Conservation (phyloP, 2,329 filamentous ascomycete genomes). For the Aspergillus pseudonomiae region DNA sequence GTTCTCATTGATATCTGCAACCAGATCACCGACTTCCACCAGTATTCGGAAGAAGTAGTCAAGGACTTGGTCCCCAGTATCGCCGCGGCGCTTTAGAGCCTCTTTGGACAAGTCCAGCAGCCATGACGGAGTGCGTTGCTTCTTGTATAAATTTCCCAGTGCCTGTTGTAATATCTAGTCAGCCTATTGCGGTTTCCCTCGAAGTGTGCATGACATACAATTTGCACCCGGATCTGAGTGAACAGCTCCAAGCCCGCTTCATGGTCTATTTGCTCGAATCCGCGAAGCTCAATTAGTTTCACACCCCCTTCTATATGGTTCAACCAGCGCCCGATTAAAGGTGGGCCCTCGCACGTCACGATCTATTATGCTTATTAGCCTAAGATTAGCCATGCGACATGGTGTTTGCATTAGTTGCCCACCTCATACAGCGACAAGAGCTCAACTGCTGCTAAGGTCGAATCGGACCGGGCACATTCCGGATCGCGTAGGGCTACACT, state of each 20-base stretch:
- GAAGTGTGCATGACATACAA: neutral
- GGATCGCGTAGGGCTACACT: conserved; percentile 16
- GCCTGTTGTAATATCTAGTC: neutral
- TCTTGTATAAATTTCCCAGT: conserved; percentile 17
- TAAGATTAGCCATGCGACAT: neutral
- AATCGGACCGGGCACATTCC: conserved; percentile 13
- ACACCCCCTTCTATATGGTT: conserved; percentile 19
- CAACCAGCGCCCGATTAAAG: conserved; percentile 13
- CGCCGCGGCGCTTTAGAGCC: conserved; percentile 4
- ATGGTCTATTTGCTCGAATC: conserved; percentile 14
- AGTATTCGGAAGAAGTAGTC: conserved; percentile 21
- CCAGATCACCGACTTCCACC: conserved; percentile 15
- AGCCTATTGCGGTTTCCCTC: neutral
- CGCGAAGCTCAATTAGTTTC: conserved; percentile 20
- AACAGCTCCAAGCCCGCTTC: conserved; percentile 13
- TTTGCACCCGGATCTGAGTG: conserved; percentile 11
- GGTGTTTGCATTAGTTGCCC: neutral
- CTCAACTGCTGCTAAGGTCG: conserved; percentile 21
- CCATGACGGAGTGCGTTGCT: conserved; percentile 10
- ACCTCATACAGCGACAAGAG: conserved; percentile 24
- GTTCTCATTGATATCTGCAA: conserved; percentile 7
- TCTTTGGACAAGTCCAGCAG: conserved; percentile 14
- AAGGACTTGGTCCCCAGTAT: neutral
- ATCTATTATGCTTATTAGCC: conserved; percentile 1
- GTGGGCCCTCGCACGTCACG: neutral